Evolutionary conservation across 2,329 filamentous ascomycete species (phyloP).

Genomic region (Trichoderma atroviride): DNA sequence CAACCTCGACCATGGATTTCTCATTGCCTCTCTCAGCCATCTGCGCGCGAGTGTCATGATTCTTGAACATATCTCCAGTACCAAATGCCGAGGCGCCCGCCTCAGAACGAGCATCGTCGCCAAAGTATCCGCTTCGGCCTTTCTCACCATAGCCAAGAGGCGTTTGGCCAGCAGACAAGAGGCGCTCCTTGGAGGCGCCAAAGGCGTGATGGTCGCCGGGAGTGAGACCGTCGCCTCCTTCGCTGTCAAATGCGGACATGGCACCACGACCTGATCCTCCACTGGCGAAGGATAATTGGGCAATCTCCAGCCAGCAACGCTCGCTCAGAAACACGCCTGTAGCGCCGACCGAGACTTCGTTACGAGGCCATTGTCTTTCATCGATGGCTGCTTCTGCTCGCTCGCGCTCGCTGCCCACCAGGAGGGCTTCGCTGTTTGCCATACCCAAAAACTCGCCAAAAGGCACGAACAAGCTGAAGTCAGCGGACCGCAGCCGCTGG

Average conservation of each 20-base stretch:
- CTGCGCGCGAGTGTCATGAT: constrained; percentile 88
- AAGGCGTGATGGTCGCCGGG: constrained; percentile 64
- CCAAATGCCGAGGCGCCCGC: constrained; percentile 90
- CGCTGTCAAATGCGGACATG: constrained; percentile 55
- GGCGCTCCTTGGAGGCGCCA: constrained; percentile 63
- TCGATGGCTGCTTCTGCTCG: constrained; percentile 91
- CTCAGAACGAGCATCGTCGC: constrained; percentile 87
- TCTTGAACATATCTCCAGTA: constrained; percentile 96
- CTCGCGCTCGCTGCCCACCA: constrained; percentile 90
- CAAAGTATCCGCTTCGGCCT: constrained; percentile 77
- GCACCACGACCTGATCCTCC: constrained; percentile 50
- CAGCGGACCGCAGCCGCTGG: constrained; percentile 85
- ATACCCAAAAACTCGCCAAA: constrained; percentile 94
- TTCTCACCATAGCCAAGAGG: constrained; percentile 74
- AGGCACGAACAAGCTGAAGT: constrained; percentile 93
- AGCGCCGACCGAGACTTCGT: constrained; percentile 86
- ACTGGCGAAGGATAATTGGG: constrained; percentile 68
- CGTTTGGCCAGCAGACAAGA: constrained; percentile 55
- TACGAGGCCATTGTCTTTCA: constrained; percentile 86
- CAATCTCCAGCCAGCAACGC: constrained; percentile 89
- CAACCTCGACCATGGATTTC: constrained; percentile 86
- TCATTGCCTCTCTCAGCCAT: constrained; percentile 96
- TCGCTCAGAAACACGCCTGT: constrained; percentile 97
- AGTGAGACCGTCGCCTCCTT: constrained; percentile 64
- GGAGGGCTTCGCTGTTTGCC: constrained; percentile 77